Conservation (phyloP, 2,329 filamentous ascomycete genomes). For the Verruconis gallopava region DNA sequence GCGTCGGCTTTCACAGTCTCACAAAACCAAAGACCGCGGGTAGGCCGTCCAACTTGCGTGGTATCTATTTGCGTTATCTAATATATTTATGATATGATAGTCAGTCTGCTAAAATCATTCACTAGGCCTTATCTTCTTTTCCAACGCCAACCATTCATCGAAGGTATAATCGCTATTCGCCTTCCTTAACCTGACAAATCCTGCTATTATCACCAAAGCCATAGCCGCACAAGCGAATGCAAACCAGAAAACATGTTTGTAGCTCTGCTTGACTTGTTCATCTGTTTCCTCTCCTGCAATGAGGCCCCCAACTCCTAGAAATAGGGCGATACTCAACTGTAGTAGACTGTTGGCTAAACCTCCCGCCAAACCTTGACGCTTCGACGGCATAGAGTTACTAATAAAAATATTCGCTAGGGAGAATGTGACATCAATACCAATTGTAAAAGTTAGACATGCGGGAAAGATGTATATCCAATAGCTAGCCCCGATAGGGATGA, state of each 20-base stretch:
- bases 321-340: constrained; percentile 59
- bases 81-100: no score
- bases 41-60: no score
- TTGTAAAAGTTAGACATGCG: constrained; percentile 51
- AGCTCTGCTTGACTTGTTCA: constrained; percentile 37
- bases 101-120: no score
- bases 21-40: no score
- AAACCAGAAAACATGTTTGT: constrained; percentile 24
- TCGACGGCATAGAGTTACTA: constrained; percentile 54
- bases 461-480: constrained; percentile 69
- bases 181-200: constrained; percentile 10
- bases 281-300: constrained; percentile 35
- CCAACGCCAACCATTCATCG: constrained; percentile 6
- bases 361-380: constrained; percentile 58
- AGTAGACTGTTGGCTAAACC: constrained; percentile 58
- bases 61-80: no score
- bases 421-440: constrained; percentile 67
- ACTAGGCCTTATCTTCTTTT: no score
- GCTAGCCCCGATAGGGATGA: constrained; percentile 42
- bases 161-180: constrained; percentile 9
- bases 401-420: constrained; percentile 64
- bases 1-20: no score
- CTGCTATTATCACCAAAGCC: constrained; percentile 6
- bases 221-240: constrained; percentile 5
- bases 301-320: constrained; percentile 58